Evolutionary conservation across 345 rosid genomes (phyloP), one percentile per base, ranked within the genome.

Genomic region (Gossypium ekmanianum): DNA sequence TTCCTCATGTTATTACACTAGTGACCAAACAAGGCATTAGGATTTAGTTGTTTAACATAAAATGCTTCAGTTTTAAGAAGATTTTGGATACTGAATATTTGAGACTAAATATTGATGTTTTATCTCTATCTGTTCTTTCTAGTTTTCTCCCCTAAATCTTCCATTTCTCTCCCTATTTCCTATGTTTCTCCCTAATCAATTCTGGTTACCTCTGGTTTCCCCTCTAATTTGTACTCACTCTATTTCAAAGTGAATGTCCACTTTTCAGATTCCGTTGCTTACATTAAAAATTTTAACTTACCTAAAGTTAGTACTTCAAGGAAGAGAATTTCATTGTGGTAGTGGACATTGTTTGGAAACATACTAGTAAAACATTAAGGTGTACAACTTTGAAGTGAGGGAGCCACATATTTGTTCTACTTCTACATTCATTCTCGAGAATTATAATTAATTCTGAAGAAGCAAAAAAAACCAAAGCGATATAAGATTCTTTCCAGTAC

Each of bases 281-380:
- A 16, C 45, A 6, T 62, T 16, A 62, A 9, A 62, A 62, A 34
- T 1, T 8, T 61, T 62, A 0, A 7, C 67, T 18, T 62, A 26
- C 3, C 64, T 59, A 59, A 59, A 59, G 34, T 59, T 26, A 24
- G 64, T 26, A 59, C 9, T 22, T 26, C 1, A 24, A 26, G 26
- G 39, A 59, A 59, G 64, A 13, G 39, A 10, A 11, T 59, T 59
- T 27, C 9, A 59, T 59, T 59, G 29, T 26, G 64, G 41, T 6
- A 59, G 41, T 59, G 64, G 39, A 59, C 17, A 59, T 59, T 59
- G 27, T 59, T 13, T 59, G 12, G 64, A 59, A 59, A 59, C 64
- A 59, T 26, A 12, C n/a, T 11, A 4, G 39, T 26, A 26, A 12
- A 59, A 11, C 64, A 59, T 2, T 12, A 59, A 59, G 14, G 64